Conservation (phyloP, 257 asterid genomes). For the Capsicum pubescens region DNA sequence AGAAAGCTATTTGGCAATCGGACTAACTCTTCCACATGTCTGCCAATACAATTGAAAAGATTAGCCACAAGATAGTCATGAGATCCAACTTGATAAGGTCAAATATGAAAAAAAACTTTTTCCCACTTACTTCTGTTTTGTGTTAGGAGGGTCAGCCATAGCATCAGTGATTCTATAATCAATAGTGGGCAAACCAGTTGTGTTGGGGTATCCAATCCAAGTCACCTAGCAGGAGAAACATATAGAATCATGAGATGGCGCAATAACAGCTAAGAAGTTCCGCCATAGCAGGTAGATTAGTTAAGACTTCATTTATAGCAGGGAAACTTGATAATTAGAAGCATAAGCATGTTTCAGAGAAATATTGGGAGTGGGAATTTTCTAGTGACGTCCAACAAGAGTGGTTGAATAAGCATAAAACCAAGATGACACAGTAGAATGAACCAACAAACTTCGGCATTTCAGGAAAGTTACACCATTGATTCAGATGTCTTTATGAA, state of each 20-base stretch:
- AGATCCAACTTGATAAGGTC: slow-evolving; percentile 11
- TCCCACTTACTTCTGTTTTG: slow-evolving; percentile 72
- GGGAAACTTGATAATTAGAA: background rate
- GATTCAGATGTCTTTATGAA: slow-evolving; percentile 7
- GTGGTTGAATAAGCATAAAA: slow-evolving; percentile 13
- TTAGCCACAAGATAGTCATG: slow-evolving; percentile 21
- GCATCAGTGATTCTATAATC: slow-evolving; percentile 96
- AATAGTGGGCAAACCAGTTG: slow-evolving; percentile 95
- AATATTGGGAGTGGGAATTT: background rate
- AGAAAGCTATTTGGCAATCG: slow-evolving; percentile 88
- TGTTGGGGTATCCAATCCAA: slow-evolving; percentile 99
- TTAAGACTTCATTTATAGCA: background rate
- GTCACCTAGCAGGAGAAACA: slow-evolving; percentile 68
- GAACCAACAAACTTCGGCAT: background rate
- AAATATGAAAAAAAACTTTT: background rate
- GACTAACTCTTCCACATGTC: slow-evolving; percentile 95
- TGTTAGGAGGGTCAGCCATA: slow-evolving; percentile 80
- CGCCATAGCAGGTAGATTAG: background rate
- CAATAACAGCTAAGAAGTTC: background rate
- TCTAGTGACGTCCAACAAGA: background rate
- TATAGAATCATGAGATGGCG: slow-evolving; percentile 19
- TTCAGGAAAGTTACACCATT: slow-evolving; percentile 4
- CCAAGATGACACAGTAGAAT: slow-evolving; percentile 17
- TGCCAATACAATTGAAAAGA: slow-evolving; percentile 46
- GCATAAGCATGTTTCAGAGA: background rate